Base-by-base conservation (phyloP, 352 stramenopile species). In the Phytophthora pinifolia region DNA sequence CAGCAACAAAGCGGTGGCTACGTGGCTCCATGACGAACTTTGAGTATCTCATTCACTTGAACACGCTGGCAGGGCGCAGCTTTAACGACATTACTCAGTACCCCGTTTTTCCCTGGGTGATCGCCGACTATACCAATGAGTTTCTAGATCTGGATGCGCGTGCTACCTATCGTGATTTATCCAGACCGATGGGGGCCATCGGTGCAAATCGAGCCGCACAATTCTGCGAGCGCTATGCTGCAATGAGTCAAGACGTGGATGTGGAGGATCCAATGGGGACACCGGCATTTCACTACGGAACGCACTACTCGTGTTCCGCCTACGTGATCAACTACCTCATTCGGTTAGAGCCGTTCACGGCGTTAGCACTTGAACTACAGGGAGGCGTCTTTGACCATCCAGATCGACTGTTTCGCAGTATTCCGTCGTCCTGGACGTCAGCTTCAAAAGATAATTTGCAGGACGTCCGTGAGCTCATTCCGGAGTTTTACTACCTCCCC, bases 31-130 rank as follows among this genome's bases (percentile, higher is more conserved):
- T 93, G 14, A 89, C 80, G 1, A 93, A 91, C 53, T 99, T 98
- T 67, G 97, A 99, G 56, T 99, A 99, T 63, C 68, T 99, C 14
- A 96, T 98, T 44, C 83, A 98, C 64, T 69, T 99, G 29, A 99
- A 99, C 68, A 95, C 93, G 0, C 70, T 98, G 7, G 96, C 94
- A 3, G 97, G 97, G 3, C 70, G 97, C 38, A 98, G 81, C 48
- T 98, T 98, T 61, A 98, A 98, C 72, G 96, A 99, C 53, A 91
- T 99, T n/a, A 98, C 91, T 33, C 96, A 99, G 68, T 99, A 99
- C 63, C 97, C 97, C 3, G 92, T 92, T 1, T 98, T 99, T 64
- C 96, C 96, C 12, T 99, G 96, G 96, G 70, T 99, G 1, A 59
- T 99, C 9, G 67, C 79, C 9, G 87, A 98, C 53, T 98, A 98